phyloP scores from a whole-genome alignment of 306 rosid genomes.

The Dalbergia cochinchinensis region DNA sequence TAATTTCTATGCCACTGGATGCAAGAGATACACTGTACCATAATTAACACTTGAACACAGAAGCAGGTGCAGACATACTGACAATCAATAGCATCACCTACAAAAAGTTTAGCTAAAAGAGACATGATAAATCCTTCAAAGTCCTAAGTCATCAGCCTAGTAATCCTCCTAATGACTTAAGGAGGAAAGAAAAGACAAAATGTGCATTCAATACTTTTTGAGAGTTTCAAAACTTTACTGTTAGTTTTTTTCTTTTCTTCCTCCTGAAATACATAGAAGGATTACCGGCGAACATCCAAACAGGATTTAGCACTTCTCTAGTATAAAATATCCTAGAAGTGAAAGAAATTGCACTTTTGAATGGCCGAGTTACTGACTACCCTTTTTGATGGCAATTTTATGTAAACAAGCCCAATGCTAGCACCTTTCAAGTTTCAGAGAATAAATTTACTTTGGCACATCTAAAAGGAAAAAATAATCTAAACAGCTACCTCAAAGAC shows the following conservation, averaged over 20 bases:
- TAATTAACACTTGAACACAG: not conserved
- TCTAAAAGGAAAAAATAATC: not conserved
- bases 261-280: not conserved
- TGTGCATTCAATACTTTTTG: conserved; percentile 9
- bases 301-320: conserved; percentile 33
- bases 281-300: not conserved
- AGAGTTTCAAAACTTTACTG: too few species aligned
- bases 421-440: conserved; percentile 15
- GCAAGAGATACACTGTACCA: conserved; percentile 38
- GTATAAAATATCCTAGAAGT: conserved; percentile 32
- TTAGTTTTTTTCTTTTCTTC: not conserved
- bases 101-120: conserved; percentile 37
- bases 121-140: conserved; percentile 25
- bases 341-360: conserved; percentile 23
- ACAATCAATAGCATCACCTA: conserved; percentile 38
- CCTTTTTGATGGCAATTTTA: conserved; percentile 12
- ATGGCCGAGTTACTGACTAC: conserved; percentile 20
- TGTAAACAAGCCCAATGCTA: conserved; percentile 27
- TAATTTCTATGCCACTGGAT: conserved; percentile 16
- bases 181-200: conserved; percentile 15
- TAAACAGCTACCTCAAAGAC: too few species aligned
- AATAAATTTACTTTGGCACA: not conserved
- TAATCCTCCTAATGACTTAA: conserved; percentile 4
- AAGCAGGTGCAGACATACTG: conserved; percentile 12
- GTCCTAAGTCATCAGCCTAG: conserved; percentile 13